phyloP scores from a whole-genome alignment of 176 grass and related monocot genomes.

The Oryza nivara region DNA sequence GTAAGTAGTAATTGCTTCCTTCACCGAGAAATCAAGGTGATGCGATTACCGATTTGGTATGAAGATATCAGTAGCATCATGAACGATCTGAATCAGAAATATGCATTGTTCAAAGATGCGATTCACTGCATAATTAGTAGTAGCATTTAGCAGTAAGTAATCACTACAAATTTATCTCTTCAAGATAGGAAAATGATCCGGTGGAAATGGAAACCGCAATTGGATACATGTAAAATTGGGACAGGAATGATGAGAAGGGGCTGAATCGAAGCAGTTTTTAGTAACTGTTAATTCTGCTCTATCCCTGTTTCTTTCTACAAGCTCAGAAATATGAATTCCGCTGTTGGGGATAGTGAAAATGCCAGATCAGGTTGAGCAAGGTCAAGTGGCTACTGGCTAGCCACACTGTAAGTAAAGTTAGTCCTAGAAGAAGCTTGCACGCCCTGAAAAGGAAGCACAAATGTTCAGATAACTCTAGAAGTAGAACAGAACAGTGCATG shows the following conservation, averaged over 20 bases:
- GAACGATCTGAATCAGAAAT: neutral
- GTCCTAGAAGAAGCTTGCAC: neutral
- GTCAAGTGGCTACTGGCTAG: neutral
- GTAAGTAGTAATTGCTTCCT: neutral
- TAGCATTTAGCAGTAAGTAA: neutral
- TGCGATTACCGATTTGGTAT: neutral
- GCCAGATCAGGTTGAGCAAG: conserved; percentile 12
- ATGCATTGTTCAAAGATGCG: neutral
- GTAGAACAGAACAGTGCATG: neutral
- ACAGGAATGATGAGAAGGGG: neutral
- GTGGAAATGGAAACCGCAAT: neutral
- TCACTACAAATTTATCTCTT: neutral
- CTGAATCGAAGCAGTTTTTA: neutral
- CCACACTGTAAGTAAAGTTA: neutral
- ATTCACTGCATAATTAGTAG: neutral
- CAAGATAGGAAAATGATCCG: neutral
- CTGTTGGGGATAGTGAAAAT: conserved; percentile 1
- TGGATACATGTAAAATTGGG: neutral
- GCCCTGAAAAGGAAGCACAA: neutral
- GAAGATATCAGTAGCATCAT: neutral
- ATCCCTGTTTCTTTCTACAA: neutral
- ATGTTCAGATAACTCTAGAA: neutral
- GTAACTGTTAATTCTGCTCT: neutral
- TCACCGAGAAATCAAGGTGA: neutral
- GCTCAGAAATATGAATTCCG: conserved; percentile 1